Base-by-base conservation (phyloP, 441 rosid species). In the Eruca vesicaria region DNA sequence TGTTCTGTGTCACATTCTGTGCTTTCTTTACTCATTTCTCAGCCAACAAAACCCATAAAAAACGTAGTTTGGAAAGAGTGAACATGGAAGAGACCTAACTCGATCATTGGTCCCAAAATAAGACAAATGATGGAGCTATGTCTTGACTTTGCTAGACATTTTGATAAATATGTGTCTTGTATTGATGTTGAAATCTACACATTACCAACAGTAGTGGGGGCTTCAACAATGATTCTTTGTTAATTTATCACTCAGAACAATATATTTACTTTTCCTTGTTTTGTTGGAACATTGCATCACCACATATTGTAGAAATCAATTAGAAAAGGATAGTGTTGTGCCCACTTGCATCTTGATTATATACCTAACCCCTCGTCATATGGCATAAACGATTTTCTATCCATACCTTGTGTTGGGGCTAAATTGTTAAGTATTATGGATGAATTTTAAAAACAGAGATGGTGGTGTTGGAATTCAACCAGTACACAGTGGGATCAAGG, bases 401-500 rank as follows among this genome's bases (percentile, higher is more conserved):
- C 29, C 19, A 38, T 65, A 9, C 38, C 7, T 3, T 63, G 9
- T 63, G 26, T 48, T 68, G 56, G 14, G 43, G 48, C 63, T 67
- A 38, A 67, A 28, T 50, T 52, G 21, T 35, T 0, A 0, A 53
- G 50, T 29, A 23, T 33, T 29, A 23, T 33, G 9, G 36, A 33
- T 33, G 36, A 35, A 32, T 14, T 53, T 61, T 73, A 31, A 26
- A 72, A 61, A 73, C 88, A 94, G 98, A 90, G 61, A 84, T 72
- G 10, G 78, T 86, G 63, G 89, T 88, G 63, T 74, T 90, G 84
- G 74, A 78, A 32, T 78, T 78, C 86, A 91, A 86, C 36, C 96
- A 92, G 66, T 92, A 92, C 69, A 77, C 88, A 1, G 84, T 78
- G 0, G 93, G 94, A 18, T 90, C 97, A 2, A 81, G 92, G 76